phyloP scores from a whole-genome alignment of 2,329 filamentous ascomycete species.

The Stachybotrys echinatus region DNA sequence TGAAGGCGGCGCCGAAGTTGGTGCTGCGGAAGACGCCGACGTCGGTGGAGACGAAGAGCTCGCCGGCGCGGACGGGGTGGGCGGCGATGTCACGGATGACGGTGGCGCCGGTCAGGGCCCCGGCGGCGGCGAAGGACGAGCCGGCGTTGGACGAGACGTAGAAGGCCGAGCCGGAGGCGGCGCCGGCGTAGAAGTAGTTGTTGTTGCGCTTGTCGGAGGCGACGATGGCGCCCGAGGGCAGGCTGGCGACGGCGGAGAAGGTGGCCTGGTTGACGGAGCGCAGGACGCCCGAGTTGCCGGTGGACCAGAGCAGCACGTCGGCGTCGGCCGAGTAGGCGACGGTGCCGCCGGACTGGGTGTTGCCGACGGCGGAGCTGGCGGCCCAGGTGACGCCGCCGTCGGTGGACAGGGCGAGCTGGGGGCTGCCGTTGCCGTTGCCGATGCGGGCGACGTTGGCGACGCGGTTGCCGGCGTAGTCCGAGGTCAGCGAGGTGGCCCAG shows the following conservation, averaged over 20 bases:
- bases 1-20: conserved; percentile 44
- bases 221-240: conserved; percentile 41
- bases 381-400: conserved; percentile 48
- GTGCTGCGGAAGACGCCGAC: conserved; percentile 48
- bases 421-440: conserved; percentile 36
- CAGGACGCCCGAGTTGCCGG: conserved; percentile 32
- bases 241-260: conserved; percentile 38
- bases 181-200: conserved; percentile 43
- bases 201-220: conserved; percentile 50
- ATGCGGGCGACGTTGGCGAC: conserved; percentile 42
- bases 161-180: conserved; percentile 36
- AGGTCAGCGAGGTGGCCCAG: conserved; percentile 38
- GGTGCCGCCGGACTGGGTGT: conserved; percentile 34
- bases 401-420: conserved; percentile 41
- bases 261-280: conserved; percentile 32
- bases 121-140: conserved; percentile 34
- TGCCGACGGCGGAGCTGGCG: conserved; percentile 39
- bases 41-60: conserved; percentile 54
- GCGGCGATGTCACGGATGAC: conserved; percentile 50
- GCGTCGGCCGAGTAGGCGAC: conserved; percentile 47
- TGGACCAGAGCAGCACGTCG: conserved; percentile 44
- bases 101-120: conserved; percentile 31
- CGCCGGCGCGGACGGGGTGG: conserved; percentile 52
- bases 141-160: conserved; percentile 47
- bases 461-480: conserved; percentile 44